phyloP scores from a whole-genome alignment of 148 eudicot species.

The Heliamphora exappendiculata region DNA sequence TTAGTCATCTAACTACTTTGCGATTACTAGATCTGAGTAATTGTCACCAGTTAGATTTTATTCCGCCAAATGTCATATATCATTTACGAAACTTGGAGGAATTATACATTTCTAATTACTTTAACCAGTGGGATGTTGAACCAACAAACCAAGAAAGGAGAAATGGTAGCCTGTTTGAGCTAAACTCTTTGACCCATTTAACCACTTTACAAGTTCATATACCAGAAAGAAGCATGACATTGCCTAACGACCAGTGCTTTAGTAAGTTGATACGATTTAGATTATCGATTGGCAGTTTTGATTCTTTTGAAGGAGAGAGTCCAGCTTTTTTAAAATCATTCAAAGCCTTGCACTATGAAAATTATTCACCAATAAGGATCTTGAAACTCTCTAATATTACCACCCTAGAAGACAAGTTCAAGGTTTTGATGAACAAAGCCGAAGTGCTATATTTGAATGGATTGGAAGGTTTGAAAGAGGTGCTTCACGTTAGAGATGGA shows the following conservation, averaged over 20 bases:
- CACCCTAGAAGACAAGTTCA: not conserved
- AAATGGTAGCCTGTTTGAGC: not conserved
- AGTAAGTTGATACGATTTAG: not conserved
- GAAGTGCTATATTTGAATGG: not conserved
- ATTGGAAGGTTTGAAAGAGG: not conserved
- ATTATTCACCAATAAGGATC: not conserved
- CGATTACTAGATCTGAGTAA: not conserved
- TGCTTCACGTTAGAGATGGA: not conserved
- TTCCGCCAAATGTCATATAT: slow-evolving; percentile 5
- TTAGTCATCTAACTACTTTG: slow-evolving; percentile 6
- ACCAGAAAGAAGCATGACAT: not conserved
- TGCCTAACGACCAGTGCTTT: not conserved
- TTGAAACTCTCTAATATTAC: not conserved
- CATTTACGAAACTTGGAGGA: not conserved
- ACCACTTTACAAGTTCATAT: slow-evolving; percentile 6
- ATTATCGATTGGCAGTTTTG: slow-evolving; percentile 1
- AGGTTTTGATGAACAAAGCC: not conserved
- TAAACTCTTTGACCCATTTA: not conserved
- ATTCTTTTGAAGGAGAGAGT: not conserved
- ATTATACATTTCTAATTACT: not conserved
- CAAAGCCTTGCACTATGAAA: too few species aligned
- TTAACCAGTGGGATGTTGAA: not conserved
- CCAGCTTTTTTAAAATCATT: not conserved
- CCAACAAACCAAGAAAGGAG: not conserved
- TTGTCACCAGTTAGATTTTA: not conserved